Evolutionary conservation across 805 yeast species (phyloP).

Genomic region (Saccharomyces eubayanus): DNA sequence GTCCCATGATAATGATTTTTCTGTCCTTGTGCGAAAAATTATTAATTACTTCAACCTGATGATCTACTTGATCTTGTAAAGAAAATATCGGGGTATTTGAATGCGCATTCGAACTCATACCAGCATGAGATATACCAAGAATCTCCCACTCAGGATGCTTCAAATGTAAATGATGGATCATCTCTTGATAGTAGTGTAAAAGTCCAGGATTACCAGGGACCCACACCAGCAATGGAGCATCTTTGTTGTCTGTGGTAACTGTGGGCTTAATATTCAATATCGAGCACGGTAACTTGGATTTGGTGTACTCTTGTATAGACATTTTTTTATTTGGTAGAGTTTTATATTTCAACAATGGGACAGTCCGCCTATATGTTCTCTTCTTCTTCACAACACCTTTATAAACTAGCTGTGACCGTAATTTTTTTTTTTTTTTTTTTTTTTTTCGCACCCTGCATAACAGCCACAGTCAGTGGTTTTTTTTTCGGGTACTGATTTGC

Average conservation of each 20-base stretch:
- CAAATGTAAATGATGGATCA: conserved; percentile 38
- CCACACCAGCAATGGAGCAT: conserved; percentile 40
- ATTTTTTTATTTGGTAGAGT: conserved; percentile 1
- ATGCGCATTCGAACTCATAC: conserved; percentile 33
- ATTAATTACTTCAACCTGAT: conserved; percentile 46
- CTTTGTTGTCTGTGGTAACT: background rate
- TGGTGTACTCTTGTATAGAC: conserved; percentile 7
- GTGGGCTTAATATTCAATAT: conserved; percentile 9
- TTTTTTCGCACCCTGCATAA: background rate
- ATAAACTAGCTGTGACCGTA: background rate
- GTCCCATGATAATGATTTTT: conserved; percentile 42
- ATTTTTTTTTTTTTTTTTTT: background rate
- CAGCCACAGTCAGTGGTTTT: background rate
- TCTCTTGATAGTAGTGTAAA: conserved; percentile 53
- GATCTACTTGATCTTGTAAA: conserved; percentile 49
- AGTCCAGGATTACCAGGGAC: conserved; percentile 79
- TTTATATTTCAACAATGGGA: background rate
- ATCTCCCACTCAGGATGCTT: conserved; percentile 42
- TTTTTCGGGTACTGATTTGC: background rate
- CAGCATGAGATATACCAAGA: conserved; percentile 58
- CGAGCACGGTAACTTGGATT: conserved; percentile 14
- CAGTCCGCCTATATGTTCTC: background rate
- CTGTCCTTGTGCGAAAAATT: conserved; percentile 19
- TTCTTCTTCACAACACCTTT: background rate
- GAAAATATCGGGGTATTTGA: conserved; percentile 26